phyloP scores from a whole-genome alignment of 1,284 basidiomycete genomes.

The Sporisorium iseilematis-ciliati region DNA sequence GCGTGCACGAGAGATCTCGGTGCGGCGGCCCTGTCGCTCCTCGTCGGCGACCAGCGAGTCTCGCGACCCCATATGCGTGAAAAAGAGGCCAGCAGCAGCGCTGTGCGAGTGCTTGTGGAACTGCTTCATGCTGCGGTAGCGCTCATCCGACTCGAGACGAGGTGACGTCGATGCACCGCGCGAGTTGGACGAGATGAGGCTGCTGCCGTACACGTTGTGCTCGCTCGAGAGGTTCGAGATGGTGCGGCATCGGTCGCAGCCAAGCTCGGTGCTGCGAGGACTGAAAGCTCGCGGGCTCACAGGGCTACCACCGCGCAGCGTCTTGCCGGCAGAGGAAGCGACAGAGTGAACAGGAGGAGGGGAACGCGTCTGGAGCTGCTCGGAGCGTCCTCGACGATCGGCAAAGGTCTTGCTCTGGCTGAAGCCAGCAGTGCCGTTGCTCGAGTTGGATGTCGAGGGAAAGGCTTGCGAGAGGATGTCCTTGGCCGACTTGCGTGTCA shows the following conservation, averaged over 20 bases:
- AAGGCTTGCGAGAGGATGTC: conserved; percentile 39
- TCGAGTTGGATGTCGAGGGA: conserved; percentile 6
- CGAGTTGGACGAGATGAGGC: conserved; percentile 34
- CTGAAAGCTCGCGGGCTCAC: conserved; percentile 39
- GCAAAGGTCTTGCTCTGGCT: conserved; percentile 18
- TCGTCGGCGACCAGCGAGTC: conserved; percentile 20
- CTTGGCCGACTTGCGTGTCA: conserved; percentile 48
- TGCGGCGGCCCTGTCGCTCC: conserved; percentile 31
- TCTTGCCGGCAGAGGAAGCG: conserved; percentile 58
- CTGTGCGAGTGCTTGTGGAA: conserved; percentile 60
- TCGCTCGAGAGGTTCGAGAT: conserved; percentile 49
- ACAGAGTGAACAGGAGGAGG: conserved; percentile 52
- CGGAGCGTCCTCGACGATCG: conserved; percentile 32
- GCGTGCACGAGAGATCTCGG: conserved; percentile 16
- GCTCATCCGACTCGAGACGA: conserved; percentile 25
- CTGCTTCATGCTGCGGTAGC: conserved; percentile 48
- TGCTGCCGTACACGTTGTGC: conserved; percentile 46
- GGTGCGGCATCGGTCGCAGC: conserved; percentile 54
- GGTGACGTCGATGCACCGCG: conserved; percentile 36
- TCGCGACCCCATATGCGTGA: conserved; percentile 44
- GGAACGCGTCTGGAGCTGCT: conserved; percentile 41
- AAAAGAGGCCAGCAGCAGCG: conserved; percentile 52
- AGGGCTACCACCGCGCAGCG: conserved; percentile 50
- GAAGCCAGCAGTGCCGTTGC: conserved; percentile 8
- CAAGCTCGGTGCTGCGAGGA: conserved; percentile 40